These are phyloP conservation scores for Alternaria burnsii DNA, from an alignment of 2,329 filamentous ascomycete species.

Conservation along the genomic window DNA sequence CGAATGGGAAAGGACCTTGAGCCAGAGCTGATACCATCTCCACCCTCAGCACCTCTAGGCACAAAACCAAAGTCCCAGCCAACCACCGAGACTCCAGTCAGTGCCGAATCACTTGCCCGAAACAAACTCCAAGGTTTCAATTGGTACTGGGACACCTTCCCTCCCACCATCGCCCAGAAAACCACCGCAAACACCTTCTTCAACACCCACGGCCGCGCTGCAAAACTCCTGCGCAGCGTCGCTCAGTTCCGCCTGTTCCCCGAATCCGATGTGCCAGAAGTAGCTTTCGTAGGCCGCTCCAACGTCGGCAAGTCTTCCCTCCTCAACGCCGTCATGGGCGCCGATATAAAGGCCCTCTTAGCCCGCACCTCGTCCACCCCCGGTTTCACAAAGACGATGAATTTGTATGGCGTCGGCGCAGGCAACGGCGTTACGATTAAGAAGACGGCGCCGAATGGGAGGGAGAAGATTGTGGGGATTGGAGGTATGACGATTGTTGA, in stretches of 20 bases:
- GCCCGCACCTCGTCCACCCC: slow-evolving; percentile 65
- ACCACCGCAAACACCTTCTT: slow-evolving; percentile 57
- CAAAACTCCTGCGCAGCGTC: slow-evolving; percentile 67
- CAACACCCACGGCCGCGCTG: slow-evolving; percentile 42
- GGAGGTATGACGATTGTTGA: slow-evolving; percentile 68
- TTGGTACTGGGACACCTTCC: slow-evolving; percentile 46
- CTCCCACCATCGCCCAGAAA: slow-evolving; percentile 48
- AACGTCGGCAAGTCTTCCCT: slow-evolving; percentile 76
- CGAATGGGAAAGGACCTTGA: background rate
- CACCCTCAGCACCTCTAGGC: slow-evolving; percentile 21
- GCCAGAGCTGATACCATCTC: slow-evolving; percentile 19
- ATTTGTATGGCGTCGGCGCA: slow-evolving; percentile 68
- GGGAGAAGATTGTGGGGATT: slow-evolving; percentile 46
- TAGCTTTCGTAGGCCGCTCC: slow-evolving; percentile 72
- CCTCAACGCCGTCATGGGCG: slow-evolving; percentile 66
- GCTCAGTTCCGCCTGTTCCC: slow-evolving; percentile 68
- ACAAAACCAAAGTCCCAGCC: slow-evolving; percentile 1
- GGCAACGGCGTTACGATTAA: slow-evolving; percentile 33
- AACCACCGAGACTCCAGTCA: slow-evolving; percentile 11
- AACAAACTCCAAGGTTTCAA: slow-evolving; percentile 31
- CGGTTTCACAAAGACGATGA: slow-evolving; percentile 71
- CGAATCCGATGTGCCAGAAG: slow-evolving; percentile 64
- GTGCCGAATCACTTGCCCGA: slow-evolving; percentile 5
- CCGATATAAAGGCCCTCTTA: slow-evolving; percentile 54
- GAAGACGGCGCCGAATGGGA: slow-evolving; percentile 28